These are phyloP conservation scores for Metschnikowia corniflorae DNA, from an alignment of 805 yeast genomes.

Conservation along the genomic window DNA sequence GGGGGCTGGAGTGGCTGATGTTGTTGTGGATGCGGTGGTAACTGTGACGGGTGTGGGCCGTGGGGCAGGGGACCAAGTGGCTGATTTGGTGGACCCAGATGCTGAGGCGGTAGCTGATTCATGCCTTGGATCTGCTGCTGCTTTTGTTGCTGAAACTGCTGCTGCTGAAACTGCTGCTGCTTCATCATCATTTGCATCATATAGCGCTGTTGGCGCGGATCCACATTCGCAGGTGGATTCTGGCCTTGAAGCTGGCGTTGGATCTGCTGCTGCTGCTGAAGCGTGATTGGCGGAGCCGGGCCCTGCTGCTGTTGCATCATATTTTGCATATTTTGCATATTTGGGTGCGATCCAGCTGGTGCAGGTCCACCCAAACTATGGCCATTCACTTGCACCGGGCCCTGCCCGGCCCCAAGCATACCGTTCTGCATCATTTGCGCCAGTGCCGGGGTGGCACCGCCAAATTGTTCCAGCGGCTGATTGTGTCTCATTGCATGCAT, in stretches of 20 bases:
- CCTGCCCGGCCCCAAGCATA: not conserved
- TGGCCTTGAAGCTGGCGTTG: constrained; percentile 3
- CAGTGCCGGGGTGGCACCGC: not conserved
- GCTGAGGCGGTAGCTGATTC: constrained; percentile 11
- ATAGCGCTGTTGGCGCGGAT: constrained; percentile 20
- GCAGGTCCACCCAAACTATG: no score
- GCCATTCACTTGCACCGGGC: not conserved
- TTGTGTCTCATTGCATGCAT: constrained; percentile 56
- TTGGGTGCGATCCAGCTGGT: no score
- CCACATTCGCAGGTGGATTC: constrained; percentile 7
- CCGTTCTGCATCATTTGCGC: not conserved
- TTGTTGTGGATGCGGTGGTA: constrained; percentile 5
- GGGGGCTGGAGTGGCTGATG: constrained; percentile 11
- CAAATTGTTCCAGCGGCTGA: constrained; percentile 39
- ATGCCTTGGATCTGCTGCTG: constrained; percentile 19
- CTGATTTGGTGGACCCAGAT: not conserved
- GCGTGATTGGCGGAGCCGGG: not conserved
- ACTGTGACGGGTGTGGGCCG: constrained; percentile 4
- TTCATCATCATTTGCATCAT: constrained; percentile 25
- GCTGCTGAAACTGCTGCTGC: constrained; percentile 20
- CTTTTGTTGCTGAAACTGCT: constrained; percentile 17
- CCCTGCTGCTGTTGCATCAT: constrained; percentile 1
- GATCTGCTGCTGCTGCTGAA: constrained; percentile 2
- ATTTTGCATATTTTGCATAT: not conserved
- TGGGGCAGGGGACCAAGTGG: constrained; percentile 11